A percentile compares a stretch with the other conserved stretches of the same genome.
phyloP scores from a whole-genome alignment of 2,329 filamentous ascomycete genomes.

The Ampelomyces quisqualis region DNA sequence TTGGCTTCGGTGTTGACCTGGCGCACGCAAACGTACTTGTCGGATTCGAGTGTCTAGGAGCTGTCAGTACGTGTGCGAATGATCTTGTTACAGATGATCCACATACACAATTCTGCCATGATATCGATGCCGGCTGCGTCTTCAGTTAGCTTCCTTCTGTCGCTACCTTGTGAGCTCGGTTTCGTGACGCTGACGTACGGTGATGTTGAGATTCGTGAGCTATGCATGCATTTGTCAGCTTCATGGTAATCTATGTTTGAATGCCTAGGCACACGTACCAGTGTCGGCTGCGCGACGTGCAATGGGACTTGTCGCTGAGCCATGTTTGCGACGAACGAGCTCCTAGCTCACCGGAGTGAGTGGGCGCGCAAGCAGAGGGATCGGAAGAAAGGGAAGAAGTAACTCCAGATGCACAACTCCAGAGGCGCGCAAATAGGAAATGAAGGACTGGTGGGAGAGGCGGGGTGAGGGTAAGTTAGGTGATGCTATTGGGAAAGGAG shows the following conservation, averaged over 20 bases:
- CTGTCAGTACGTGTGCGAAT: slow-evolving; percentile 23
- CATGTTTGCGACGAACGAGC: slow-evolving; percentile 51
- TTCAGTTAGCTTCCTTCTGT: slow-evolving; percentile 31
- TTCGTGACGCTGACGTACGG: slow-evolving; percentile 42
- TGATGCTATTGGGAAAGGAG: slow-evolving; percentile 32
- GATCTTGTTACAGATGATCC: too few relatives aligned
- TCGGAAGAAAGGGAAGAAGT: slow-evolving; percentile 39
- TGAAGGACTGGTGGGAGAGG: slow-evolving; percentile 35
- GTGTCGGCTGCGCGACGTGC: slow-evolving; percentile 72
- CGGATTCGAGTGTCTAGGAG: slow-evolving; percentile 89
- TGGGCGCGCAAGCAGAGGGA: slow-evolving; percentile 36
- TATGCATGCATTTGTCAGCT: slow-evolving; percentile 38
- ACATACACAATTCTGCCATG: slow-evolving; percentile 84
- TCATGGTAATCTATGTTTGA: slow-evolving; percentile 3
- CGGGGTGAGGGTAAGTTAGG: slow-evolving; percentile 27
- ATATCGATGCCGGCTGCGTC: slow-evolving; percentile 67
- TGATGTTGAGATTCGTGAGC: slow-evolving; percentile 52
- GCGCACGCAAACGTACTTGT: slow-evolving; percentile 92
- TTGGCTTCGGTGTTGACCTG: slow-evolving; percentile 80
- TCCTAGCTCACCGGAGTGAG: slow-evolving; percentile 43
- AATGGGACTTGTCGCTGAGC: slow-evolving; percentile 87
- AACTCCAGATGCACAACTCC: slow-evolving; percentile 43
- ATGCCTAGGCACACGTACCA: slow-evolving; percentile 53
- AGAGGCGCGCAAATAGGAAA: slow-evolving; percentile 43
- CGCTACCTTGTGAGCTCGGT: slow-evolving; percentile 17